Conservation (phyloP, 2,329 filamentous ascomycete species). For the Fusarium hainanense region DNA sequence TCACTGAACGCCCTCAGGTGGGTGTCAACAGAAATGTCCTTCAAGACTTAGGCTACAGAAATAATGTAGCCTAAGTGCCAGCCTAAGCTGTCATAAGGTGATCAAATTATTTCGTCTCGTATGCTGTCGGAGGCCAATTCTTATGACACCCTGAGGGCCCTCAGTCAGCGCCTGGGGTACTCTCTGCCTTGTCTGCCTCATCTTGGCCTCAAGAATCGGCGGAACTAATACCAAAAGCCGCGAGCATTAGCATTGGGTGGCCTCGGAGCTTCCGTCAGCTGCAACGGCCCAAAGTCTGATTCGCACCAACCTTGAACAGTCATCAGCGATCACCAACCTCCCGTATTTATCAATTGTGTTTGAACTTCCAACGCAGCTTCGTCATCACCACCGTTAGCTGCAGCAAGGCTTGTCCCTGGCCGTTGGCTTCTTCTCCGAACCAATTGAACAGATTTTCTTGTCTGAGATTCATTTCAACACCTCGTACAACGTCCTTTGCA, state of each 20-base stretch:
- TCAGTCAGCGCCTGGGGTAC: conserved; percentile 25
- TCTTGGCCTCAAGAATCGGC: conserved; percentile 31
- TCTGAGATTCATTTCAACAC: conserved; percentile 5
- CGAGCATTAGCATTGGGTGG: conserved; percentile 11
- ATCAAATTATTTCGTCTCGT: no score
- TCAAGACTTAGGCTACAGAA: no score
- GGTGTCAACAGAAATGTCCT: no score
- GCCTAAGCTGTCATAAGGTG: no score
- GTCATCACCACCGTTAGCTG: conserved; percentile 22
- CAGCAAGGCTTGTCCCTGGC: conserved; percentile 25
- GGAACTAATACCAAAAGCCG: conserved; percentile 19
- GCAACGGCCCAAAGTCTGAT: conserved; percentile 27
- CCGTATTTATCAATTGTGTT: conserved; percentile 22
- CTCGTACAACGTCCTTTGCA: not conserved
- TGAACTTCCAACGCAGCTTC: conserved; percentile 9
- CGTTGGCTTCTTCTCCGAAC: conserved; percentile 10
- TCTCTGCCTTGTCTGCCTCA: conserved; percentile 23
- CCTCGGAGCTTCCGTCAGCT: conserved; percentile 31
- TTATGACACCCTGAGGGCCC: not conserved
- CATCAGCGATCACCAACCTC: conserved; percentile 22
- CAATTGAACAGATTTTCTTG: conserved; percentile 30
- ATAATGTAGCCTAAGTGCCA: no score
- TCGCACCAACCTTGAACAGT: conserved; percentile 12
- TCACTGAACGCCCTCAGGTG: conserved; percentile 10
- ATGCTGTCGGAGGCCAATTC: no score